phyloP scores from a whole-genome alignment of 1,284 basidiomycete species.

The Heterobasidion occidentale region DNA sequence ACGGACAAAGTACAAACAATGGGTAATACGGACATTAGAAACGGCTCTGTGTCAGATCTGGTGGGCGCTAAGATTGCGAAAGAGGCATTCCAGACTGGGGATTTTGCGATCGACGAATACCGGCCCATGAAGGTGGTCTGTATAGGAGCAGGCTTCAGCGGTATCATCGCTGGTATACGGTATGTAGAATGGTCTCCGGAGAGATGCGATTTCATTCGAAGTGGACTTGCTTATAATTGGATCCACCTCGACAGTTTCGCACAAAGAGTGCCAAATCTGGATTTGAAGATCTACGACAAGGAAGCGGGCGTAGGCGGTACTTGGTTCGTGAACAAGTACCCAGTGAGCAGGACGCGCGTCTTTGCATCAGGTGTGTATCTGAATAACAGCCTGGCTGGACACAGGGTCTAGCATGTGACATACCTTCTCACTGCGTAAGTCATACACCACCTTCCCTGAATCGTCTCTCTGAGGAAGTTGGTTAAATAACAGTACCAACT shows the following conservation, averaged over 20 bases:
- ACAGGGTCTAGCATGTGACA: conserved; percentile 46
- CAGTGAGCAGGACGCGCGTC: conserved; percentile 11
- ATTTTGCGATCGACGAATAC: conserved; percentile 35
- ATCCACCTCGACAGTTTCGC: conserved; percentile 31
- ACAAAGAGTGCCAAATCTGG: conserved; percentile 44
- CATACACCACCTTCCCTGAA: neutral
- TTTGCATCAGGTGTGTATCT: conserved; percentile 6
- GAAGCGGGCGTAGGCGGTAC: conserved; percentile 51
- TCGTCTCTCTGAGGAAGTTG: neutral
- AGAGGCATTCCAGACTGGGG: neutral
- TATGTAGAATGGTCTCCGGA: conserved; percentile 11
- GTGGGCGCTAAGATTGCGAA: neutral
- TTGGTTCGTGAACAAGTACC: conserved; percentile 38
- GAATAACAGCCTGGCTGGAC: too few relatives aligned
- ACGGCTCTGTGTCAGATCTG: neutral
- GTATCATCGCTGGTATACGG: conserved; percentile 48
- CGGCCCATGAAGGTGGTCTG: conserved; percentile 40
- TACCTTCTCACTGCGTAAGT: conserved; percentile 44
- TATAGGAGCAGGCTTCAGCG: conserved; percentile 44
- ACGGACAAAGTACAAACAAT: neutral
- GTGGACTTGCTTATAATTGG: neutral
- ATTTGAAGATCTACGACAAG: conserved; percentile 55
- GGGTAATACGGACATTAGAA: too few relatives aligned
- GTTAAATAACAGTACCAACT: conserved; percentile 41
- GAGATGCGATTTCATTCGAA: neutral